A percentile compares a stretch with the other conserved stretches of the same genome.
Evolutionary conservation across 768 basidiomycete species (phyloP).

Genomic region (Lyophyllum shimeji): DNA sequence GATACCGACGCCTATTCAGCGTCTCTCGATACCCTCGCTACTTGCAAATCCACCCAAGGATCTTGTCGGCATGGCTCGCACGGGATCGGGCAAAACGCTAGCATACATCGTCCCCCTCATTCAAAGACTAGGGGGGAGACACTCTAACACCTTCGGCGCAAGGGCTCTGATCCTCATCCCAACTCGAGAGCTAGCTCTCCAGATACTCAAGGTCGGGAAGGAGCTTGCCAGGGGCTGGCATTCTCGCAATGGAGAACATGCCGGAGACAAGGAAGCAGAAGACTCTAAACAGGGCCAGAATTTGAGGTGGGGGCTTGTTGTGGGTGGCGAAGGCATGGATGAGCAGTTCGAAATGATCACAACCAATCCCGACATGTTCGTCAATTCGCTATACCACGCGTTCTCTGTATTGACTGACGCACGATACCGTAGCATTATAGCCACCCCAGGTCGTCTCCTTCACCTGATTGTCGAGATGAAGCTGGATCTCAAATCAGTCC

Average conservation of each 20-base stretch:
- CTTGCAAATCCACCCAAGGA: slow-evolving; percentile 84
- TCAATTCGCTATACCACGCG: slow-evolving; percentile 19
- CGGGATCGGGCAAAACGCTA: slow-evolving; percentile 96
- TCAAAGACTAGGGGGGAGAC: slow-evolving; percentile 80
- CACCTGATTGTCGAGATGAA: slow-evolving; percentile 98
- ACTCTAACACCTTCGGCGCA: slow-evolving; percentile 78
- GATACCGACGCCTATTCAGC: slow-evolving; percentile 95
- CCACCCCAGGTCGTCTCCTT: slow-evolving; percentile 96
- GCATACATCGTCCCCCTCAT: slow-evolving; percentile 94
- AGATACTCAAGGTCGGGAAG: slow-evolving; percentile 93
- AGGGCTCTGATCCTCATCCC: slow-evolving; percentile 89
- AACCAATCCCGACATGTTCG: slow-evolving; percentile 93
- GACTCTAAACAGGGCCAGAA: slow-evolving; percentile 55
- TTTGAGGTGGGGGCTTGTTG: slow-evolving; percentile 89
- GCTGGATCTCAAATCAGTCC: slow-evolving; percentile 80
- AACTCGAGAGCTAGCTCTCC: slow-evolving; percentile 90
- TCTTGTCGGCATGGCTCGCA: slow-evolving; percentile 97
- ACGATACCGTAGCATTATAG: slow-evolving; percentile 71
- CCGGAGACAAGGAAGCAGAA: slow-evolving; percentile 69
- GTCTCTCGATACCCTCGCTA: slow-evolving; percentile 82
- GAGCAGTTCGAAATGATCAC: slow-evolving; percentile 97
- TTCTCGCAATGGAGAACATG: slow-evolving; percentile 59
- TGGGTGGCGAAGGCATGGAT: slow-evolving; percentile 94
- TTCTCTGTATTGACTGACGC: slow-evolving; percentile 9
- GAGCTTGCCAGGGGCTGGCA: slow-evolving; percentile 86